A percentile compares a stretch with the other conserved stretches of the same genome.
phyloP scores from a whole-genome alignment of 2,329 filamentous ascomycete species.

The Chaetomiaceae sp. region DNA sequence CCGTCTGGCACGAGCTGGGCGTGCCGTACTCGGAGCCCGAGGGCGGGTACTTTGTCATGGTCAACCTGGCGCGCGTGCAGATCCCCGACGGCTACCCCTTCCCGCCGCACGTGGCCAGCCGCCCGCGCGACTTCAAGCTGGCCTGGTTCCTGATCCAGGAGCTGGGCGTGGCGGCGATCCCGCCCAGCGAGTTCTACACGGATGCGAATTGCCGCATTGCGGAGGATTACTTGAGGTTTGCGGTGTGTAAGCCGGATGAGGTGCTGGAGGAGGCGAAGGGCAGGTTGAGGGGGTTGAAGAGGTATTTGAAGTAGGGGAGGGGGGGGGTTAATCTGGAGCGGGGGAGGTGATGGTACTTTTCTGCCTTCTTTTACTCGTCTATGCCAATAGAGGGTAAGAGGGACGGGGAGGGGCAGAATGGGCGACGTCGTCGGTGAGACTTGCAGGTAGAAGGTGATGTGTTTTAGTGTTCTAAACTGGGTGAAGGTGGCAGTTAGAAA shows the following conservation, averaged over 20 bases:
- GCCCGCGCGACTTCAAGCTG: slow-evolving; percentile 89
- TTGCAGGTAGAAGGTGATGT: too few species aligned
- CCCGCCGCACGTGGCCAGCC: slow-evolving; percentile 76
- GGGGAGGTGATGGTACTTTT: neutral
- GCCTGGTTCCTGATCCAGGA: slow-evolving; percentile 97
- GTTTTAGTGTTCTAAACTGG: too few species aligned
- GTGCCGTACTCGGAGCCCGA: slow-evolving; percentile 87
- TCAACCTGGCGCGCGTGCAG: slow-evolving; percentile 83
- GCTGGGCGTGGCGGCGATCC: slow-evolving; percentile 90
- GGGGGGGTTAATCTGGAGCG: neutral
- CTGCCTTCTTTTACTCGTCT: neutral
- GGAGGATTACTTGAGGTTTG: slow-evolving; percentile 90
- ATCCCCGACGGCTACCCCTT: slow-evolving; percentile 81
- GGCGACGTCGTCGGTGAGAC: too few species aligned
- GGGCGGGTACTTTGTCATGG: slow-evolving; percentile 95
- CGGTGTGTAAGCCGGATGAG: slow-evolving; percentile 90
- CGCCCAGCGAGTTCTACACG: slow-evolving; percentile 95
- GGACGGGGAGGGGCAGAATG: too few species aligned
- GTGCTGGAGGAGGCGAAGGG: slow-evolving; percentile 75
- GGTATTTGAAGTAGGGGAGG: slow-evolving; percentile 48
- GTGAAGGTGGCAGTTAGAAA: too few species aligned
- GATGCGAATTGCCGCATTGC: slow-evolving; percentile 75
- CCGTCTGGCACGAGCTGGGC: slow-evolving; percentile 67
- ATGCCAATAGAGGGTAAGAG: too few species aligned
- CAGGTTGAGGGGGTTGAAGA: slow-evolving; percentile 64